A percentile compares a stretch with the other conserved stretches of the same genome.
Conservation (phyloP, 352 stramenopile species). For the Phytophthora podocarpi region DNA sequence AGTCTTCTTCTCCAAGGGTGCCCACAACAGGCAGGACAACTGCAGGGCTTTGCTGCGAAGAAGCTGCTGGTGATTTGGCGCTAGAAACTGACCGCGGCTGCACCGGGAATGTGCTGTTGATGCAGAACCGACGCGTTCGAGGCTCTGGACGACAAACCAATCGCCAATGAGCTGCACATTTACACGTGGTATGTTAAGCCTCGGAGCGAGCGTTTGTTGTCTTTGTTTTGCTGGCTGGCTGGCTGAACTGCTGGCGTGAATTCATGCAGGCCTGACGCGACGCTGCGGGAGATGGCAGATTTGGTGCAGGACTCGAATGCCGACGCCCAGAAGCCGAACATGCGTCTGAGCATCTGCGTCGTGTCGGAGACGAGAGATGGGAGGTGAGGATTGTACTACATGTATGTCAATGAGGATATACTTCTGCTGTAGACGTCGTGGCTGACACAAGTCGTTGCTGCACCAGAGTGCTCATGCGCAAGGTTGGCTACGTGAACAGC, state of each 20-base stretch:
- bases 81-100: conserved; percentile 6
- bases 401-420: neutral
- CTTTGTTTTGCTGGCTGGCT: neutral
- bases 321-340: conserved; percentile 55
- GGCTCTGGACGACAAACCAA: conserved; percentile 49
- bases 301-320: conserved; percentile 70
- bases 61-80: neutral
- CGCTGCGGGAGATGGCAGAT: conserved; percentile 70
- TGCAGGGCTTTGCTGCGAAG: neutral
- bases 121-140: conserved; percentile 67
- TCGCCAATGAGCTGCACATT: conserved; percentile 70
- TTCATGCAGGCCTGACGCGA: conserved; percentile 61
- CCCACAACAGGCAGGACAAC: conserved; percentile 50
- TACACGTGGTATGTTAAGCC: conserved; percentile 74
- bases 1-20: conserved; percentile 64
- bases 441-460: conserved; percentile 5
- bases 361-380: conserved; percentile 59
- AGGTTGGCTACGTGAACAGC: conserved; percentile 64
- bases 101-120: conserved; percentile 5
- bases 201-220: too few species aligned
- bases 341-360: conserved; percentile 65
- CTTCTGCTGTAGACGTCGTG: conserved; percentile 1
- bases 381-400: conserved; percentile 32
- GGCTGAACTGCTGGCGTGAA: neutral
- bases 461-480: conserved; percentile 56